Base-by-base conservation (phyloP, 1,284 basidiomycete species). In the Naganishia sp. region DNA sequence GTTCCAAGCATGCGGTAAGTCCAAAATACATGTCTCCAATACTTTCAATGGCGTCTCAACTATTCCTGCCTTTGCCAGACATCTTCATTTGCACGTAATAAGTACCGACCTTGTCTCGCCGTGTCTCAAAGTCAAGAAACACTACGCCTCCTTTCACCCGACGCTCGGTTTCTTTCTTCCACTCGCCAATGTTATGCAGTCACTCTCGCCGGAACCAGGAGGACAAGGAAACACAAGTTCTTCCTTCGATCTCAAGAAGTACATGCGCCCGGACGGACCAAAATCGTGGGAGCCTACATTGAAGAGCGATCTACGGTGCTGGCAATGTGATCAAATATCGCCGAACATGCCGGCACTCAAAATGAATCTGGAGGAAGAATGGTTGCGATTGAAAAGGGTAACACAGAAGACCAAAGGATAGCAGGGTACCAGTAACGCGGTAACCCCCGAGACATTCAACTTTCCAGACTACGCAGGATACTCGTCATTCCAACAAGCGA, bases 111-210 rank as follows among this genome's bases (percentile, higher is more conserved):
- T 96, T 21, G 83, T 86, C 57, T 88, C 89, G 0, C 82, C 85
- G 2, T 80, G 81, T 43, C 80, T 98, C 80, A 98, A 95, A 79
- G 85, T 85, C 69, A 97, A 96, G 83, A 94, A 90, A 73, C 94
- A 98, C 73, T 93, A 93, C 81, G 93, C 95, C 76, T 92, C 92
- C 2, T 99, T 98, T 80, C 87, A 90, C 72, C 95, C 94, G 0
- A 84, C 84, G 35, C 81, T 85, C 15, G 94, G 92, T 0, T 97
- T 94, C 81, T 97, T 96, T 77, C 74, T 98, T 0, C 85, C 87
- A 63, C 80, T 96, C 4, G 82, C 85, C 42, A 86, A 90, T 6
- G 88, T 96, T 4, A 78, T 90, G 47, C 81, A 82, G 0, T 92
- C 90, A 88, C 87, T 92, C 62, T 86, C 88, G 43, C 82, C 84